These are phyloP conservation scores for Entomophthora muscae DNA, from an alignment of 371 early-diverging fungal species.

Conservation along the genomic window DNA sequence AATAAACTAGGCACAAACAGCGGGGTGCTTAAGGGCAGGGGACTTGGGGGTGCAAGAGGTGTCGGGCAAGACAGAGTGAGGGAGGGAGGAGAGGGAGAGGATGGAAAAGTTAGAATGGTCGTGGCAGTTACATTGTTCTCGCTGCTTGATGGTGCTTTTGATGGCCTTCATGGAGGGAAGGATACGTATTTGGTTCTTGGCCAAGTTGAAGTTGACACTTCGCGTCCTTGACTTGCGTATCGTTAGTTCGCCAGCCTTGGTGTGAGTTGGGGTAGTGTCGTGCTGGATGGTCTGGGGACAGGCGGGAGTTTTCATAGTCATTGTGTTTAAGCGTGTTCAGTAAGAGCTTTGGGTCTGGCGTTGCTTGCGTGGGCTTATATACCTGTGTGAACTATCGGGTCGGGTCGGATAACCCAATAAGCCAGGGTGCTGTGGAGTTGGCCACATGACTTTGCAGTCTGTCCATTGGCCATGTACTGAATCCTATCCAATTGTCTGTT, in stretches of 20 bases:
- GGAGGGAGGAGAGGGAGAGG: background rate
- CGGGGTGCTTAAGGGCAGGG: background rate
- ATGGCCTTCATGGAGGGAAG: conserved; percentile 4
- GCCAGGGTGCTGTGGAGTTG: background rate
- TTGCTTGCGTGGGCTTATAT: background rate
- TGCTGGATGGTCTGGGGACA: background rate
- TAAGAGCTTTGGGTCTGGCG: background rate
- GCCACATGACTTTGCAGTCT: background rate
- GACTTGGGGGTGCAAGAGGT: background rate
- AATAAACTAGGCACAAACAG: background rate
- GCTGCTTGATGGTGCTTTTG: conserved; percentile 1
- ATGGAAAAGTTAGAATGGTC: conserved; percentile 1
- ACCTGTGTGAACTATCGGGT: background rate
- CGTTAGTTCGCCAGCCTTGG: background rate
- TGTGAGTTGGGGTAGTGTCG: background rate
- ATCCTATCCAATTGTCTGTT: background rate
- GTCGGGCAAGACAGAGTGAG: background rate
- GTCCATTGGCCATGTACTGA: background rate
- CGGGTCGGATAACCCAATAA: background rate
- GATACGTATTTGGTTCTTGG: background rate
- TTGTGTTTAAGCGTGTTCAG: background rate
- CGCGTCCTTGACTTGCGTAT: background rate
- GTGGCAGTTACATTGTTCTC: background rate
- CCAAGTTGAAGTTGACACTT: background rate
- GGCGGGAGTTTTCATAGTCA: background rate